Base-by-base conservation (phyloP, 441 rosid species). In the Aleurites moluccanus region DNA sequence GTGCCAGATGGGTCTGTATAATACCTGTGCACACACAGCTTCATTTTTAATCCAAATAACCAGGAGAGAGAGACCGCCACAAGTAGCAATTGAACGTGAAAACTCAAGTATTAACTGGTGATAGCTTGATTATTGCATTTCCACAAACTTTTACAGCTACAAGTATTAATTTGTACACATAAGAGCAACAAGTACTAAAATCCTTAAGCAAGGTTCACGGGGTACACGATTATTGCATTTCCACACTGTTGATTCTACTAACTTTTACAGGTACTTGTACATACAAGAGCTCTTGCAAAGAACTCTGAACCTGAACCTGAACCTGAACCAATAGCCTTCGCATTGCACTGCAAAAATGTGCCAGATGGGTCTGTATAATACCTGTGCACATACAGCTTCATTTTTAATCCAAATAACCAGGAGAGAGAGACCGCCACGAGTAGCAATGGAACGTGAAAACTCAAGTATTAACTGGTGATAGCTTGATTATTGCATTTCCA, bases 291-390 rank as follows among this genome's bases (percentile, higher is more conserved):
- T 96, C 99, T 81, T 96, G 98, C 71, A 93, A 85, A 70, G 99
- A 88, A 82, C 97, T 96, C 98, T 6, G 99, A 98, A 62, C 99
- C 99, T 88, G n/a, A n/a, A n/a, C 92, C 99, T 10, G 98, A 93
- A 11, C 99, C 98, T 33, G 99, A 96, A 47, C 99, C 99, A 60
- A 96, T 96, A 20, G 99, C 99, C 79, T 93, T 96, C 35, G 97
- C 99, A 84, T 90, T 93, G 92, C 99, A 96, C 77, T 96, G 96
- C 99, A 98, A 96, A 82, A 93, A 93, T 80, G 99, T 96, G 73
- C 99, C 98, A 6, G 99, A 96, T 9, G 98, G 99, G 79, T 96
- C 99, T 2, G 99, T 96, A 72, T 93, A 91, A 77, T 91, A 96
- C 83, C 98, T 96, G 81, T 74, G 81, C n/a, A 72, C 72, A 73